Base-by-base conservation (phyloP, 805 yeast species). In the Metahyphopichia silvanorum region DNA sequence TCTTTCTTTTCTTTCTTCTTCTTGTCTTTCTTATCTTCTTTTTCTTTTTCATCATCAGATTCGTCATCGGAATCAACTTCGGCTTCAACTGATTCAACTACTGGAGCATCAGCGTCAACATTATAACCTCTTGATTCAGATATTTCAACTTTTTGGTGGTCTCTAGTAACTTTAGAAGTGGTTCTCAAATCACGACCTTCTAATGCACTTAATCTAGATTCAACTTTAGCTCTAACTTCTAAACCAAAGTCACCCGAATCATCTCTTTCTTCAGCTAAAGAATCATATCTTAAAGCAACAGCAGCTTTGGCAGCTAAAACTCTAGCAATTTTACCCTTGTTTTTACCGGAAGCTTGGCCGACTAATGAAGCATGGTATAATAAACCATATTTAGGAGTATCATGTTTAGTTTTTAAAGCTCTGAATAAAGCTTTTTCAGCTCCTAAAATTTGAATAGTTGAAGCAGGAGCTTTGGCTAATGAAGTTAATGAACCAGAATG, bases 351-450 rank as follows among this genome's bases (percentile, higher is more conserved):
- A 38, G 98, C 98, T 74, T 91, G 96, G 46, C 98, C 98, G 48
- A 93, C 94, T 44, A 93, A 74, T 19, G 96, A 86, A 37, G 98
- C 96, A 61, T 93, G 98, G 74, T 93, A 93, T 49, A 93, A 74
- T 53, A 93, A 74, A 72, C 98, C 98, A 59, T 93, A 93, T 66
- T 93, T 93, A 58, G 98, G 98, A 42, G 98, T 93, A 65, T 93
- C 96, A 55, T 89, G 96, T 69, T 93, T 93, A 39, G 98, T 93
- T 76, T 93, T 93, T 57, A 93, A 79, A 42, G 98, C 98, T 73
- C 98, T 83, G 78, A 93, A 93, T 40, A 93, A 74, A 26, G 98
- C 98, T 78, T 93, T 93, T 72, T 93, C 98, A 44, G 98, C 98
- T 65, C 98, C 98, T 60, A 93, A 76, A 48, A 93, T 91, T 75